Conservation (phyloP, 768 basidiomycete genomes). For the Lactarius akahatsu region DNA sequence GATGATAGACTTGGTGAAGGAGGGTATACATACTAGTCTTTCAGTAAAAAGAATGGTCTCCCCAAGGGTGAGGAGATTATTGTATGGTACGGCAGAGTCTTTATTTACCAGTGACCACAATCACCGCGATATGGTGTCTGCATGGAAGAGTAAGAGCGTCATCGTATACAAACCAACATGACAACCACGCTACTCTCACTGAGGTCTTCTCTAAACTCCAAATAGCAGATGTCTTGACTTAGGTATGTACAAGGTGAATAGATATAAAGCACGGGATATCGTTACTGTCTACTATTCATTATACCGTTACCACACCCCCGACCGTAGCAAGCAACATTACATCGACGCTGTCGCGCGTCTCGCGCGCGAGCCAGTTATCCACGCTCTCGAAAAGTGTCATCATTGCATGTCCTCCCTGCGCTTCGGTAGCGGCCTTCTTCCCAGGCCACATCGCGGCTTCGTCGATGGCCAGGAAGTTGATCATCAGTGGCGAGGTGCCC, state of each 20-base stretch:
- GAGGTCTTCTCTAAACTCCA: too few species aligned
- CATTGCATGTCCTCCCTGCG: conserved; percentile 53
- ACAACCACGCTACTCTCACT: too few species aligned
- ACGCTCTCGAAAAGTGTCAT: conserved; percentile 71
- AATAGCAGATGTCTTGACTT: neutral
- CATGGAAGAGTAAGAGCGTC: too few species aligned
- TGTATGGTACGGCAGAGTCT: too few species aligned
- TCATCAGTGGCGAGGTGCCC: conserved; percentile 30
- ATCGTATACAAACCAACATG: too few species aligned
- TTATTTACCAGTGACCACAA: too few species aligned
- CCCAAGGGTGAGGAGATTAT: too few species aligned
- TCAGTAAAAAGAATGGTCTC: too few species aligned
- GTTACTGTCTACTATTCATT: neutral
- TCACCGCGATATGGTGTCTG: too few species aligned
- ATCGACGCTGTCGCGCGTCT: conserved; percentile 65
- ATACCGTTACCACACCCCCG: conserved; percentile 55
- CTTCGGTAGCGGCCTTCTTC: conserved; percentile 45
- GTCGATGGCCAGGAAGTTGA: conserved; percentile 82
- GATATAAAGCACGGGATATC: conserved; percentile 6
- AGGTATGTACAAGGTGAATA: neutral
- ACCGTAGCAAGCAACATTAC: conserved; percentile 68
- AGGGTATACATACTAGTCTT: too few species aligned
- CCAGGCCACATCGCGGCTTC: conserved; percentile 86
- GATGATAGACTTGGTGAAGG: too few species aligned
- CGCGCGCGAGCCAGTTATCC: conserved; percentile 70